Conservation (phyloP, 2,329 filamentous ascomycete species). For the Didymosphaeria variabile region DNA sequence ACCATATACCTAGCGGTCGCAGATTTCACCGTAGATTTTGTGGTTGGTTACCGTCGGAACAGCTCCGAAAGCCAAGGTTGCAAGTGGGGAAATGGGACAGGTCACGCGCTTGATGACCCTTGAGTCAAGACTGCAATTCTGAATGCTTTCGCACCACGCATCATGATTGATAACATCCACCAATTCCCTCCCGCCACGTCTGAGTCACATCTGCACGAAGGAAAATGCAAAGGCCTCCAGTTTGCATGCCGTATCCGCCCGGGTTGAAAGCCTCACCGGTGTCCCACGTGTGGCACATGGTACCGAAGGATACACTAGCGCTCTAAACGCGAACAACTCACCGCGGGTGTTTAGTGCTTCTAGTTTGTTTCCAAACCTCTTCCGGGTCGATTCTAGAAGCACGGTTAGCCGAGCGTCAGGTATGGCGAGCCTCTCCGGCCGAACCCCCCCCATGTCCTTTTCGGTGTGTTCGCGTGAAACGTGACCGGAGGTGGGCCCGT, state of each 20-base stretch:
- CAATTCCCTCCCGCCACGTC: neutral
- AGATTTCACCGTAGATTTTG: neutral
- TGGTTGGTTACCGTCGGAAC: conserved; percentile 4
- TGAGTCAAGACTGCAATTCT: neutral
- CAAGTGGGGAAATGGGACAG: neutral
- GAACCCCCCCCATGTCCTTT: neutral
- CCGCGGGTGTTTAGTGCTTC: neutral
- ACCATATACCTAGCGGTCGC: conserved; percentile 2
- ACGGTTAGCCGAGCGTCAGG: neutral
- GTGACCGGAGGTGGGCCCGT: conserved; percentile 1
- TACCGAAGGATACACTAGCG: neutral
- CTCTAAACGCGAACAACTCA: neutral
- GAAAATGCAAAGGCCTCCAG: neutral
- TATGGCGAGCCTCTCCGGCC: neutral
- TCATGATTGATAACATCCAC: neutral
- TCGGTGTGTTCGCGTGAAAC: neutral
- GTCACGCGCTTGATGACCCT: neutral
- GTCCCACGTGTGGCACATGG: neutral
- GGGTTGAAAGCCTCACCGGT: neutral
- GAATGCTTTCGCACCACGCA: neutral
- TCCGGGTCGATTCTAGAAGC: conserved; percentile 1
- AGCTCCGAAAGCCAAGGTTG: neutral
- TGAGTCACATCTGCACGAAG: neutral
- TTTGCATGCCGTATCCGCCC: neutral
- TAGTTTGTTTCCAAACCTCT: conserved; percentile 7